Conservation (phyloP, 148 eudicot species). For the Rhododendron simsii region DNA sequence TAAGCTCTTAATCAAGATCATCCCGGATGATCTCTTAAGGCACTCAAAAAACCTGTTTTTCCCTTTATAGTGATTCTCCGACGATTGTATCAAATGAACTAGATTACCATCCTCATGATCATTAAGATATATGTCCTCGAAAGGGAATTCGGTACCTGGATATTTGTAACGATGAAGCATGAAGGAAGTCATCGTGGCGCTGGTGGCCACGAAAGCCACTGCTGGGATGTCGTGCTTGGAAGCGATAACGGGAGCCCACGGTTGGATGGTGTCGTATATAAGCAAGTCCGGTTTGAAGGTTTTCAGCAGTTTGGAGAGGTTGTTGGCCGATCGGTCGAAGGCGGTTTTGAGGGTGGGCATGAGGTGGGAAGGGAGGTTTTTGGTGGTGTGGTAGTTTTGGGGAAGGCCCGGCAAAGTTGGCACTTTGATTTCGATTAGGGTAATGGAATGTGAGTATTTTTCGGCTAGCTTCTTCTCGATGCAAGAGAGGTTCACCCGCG, state of each 20-base stretch:
- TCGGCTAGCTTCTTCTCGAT: conserved; percentile 2
- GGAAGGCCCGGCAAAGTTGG: not conserved
- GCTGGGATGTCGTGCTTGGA: conserved; percentile 5
- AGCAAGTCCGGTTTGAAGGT: conserved; percentile 8
- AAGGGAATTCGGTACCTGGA: not conserved
- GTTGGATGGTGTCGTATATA: conserved; percentile 16
- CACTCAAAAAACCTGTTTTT: not conserved
- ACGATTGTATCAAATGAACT: not conserved
- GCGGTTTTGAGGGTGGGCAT: conserved; percentile 13
- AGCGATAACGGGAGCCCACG: conserved; percentile 15
- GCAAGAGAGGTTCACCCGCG: conserved; percentile 3
- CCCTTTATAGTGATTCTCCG: conserved; percentile 2
- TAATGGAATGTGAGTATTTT: not conserved
- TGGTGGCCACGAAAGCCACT: conserved; percentile 3
- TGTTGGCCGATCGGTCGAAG: not conserved
- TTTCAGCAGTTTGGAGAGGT: not conserved
- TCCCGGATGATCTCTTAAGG: not conserved
- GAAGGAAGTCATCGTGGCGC: conserved; percentile 14
- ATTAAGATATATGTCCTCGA: conserved; percentile 4
- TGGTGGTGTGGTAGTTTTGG: conserved; percentile 12
- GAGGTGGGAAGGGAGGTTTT: conserved; percentile 16
- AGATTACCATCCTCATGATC: conserved; percentile 8
- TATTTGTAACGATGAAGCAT: conserved; percentile 11
- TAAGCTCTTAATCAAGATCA: not conserved
- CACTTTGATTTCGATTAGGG: conserved; percentile 16